phyloP scores from a whole-genome alignment of 2,329 filamentous ascomycete species.

The Immersiporthe knoxdaviesiana region DNA sequence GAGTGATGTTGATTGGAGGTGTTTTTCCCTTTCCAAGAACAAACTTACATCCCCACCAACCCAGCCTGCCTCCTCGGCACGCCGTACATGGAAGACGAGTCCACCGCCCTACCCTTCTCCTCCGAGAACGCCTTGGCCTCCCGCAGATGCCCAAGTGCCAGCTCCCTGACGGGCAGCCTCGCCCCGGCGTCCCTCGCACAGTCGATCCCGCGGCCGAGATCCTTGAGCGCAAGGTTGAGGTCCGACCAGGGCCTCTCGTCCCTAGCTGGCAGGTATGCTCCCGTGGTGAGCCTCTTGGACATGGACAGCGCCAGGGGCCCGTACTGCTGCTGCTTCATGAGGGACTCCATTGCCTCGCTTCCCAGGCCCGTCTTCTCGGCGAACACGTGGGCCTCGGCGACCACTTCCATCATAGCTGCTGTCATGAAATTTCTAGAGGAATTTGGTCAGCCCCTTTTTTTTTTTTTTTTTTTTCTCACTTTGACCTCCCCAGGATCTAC shows the following conservation, averaged over 20 bases:
- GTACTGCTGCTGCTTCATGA: conserved; percentile 48
- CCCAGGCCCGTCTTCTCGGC: conserved; percentile 50
- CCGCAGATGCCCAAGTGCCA: conserved; percentile 47
- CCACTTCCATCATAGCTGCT: conserved; percentile 53
- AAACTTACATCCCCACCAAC: conserved; percentile 33
- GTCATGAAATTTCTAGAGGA: conserved; percentile 52
- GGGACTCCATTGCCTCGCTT: conserved; percentile 44
- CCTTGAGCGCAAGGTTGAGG: conserved; percentile 54
- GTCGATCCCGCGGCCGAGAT: conserved; percentile 53
- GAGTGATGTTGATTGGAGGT: not conserved
- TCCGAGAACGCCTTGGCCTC: conserved; percentile 49
- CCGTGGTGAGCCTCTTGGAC: conserved; percentile 43
- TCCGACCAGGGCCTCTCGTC: conserved; percentile 50
- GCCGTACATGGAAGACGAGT: conserved; percentile 57
- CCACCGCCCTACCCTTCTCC: conserved; percentile 42
- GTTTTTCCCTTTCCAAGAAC: not conserved
- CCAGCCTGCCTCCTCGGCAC: conserved; percentile 48
- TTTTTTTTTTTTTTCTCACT: too few relatives aligned
- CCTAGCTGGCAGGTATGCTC: conserved; percentile 42
- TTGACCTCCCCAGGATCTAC: too few relatives aligned
- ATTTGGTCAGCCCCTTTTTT: not conserved
- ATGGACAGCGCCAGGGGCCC: conserved; percentile 43
- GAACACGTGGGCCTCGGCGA: conserved; percentile 54
- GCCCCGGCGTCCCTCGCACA: conserved; percentile 46
- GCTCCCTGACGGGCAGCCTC: conserved; percentile 45